Conservation (phyloP, 2,329 filamentous ascomycete genomes). For the Thielaviopsis musarum region DNA sequence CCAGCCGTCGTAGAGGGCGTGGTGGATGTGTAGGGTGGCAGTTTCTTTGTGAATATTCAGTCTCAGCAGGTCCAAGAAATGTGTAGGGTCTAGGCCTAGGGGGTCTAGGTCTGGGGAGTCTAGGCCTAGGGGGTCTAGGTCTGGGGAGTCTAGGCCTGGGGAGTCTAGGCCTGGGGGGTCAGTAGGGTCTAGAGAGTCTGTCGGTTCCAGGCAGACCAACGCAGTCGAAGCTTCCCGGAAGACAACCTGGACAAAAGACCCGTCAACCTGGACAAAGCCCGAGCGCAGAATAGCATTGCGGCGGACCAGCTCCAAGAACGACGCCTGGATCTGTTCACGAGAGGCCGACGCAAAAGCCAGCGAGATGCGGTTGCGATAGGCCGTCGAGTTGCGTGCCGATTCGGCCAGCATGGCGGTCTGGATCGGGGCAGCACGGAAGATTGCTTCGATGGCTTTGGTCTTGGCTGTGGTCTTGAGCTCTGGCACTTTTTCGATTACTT, state of each 20-base stretch:
- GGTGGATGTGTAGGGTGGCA: conserved; percentile 48
- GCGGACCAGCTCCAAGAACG: conserved; percentile 32
- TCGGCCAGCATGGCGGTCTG: conserved; percentile 71
- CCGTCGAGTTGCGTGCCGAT: conserved; percentile 37
- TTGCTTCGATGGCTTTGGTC: conserved; percentile 18
- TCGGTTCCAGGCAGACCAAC: neutral
- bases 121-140: too few species aligned
- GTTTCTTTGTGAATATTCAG: conserved; percentile 5
- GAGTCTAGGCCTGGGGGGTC: too few species aligned
- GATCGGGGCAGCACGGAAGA: conserved; percentile 52
- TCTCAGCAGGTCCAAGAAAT: neutral
- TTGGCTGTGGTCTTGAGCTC: too few species aligned
- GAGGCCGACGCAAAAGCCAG: conserved; percentile 32
- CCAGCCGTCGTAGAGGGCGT: conserved; percentile 89
- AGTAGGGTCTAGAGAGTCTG: neutral
- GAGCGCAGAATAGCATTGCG: conserved; percentile 54
- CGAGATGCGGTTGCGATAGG: conserved; percentile 68
- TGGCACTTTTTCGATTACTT: too few species aligned
- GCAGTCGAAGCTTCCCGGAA: conserved; percentile 25
- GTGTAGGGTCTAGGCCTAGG: too few species aligned
- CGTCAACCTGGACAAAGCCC: conserved; percentile 46
- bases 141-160: too few species aligned
- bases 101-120: neutral
- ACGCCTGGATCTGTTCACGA: conserved; percentile 25
- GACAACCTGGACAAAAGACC: conserved; percentile 43